phyloP scores from a whole-genome alignment of 768 basidiomycete species.

The Gautieria morchelliformis region DNA sequence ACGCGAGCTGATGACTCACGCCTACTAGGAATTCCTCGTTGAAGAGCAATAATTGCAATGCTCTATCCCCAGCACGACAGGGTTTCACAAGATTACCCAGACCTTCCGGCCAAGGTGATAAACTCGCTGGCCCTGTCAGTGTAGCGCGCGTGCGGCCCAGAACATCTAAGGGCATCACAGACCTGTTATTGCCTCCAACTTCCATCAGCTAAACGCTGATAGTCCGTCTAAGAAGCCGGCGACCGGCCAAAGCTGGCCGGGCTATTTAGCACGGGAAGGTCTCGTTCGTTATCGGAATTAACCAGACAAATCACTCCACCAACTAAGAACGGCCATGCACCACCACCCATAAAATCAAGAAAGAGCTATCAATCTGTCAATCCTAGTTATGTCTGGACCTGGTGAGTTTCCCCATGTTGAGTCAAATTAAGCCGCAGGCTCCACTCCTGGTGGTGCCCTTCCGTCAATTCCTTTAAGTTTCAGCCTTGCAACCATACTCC shows the following conservation, averaged over 20 bases:
- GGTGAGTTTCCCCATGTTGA: constrained; percentile 77
- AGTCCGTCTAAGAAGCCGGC: constrained; percentile 81
- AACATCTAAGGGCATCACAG: constrained; percentile 89
- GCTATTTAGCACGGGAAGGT: constrained; percentile 92
- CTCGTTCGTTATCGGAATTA: constrained; percentile 94
- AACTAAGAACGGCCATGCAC: constrained; percentile 88
- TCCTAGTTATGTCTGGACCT: constrained; percentile 71
- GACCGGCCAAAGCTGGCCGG: constrained; percentile 66
- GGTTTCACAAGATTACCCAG: constrained; percentile 74
- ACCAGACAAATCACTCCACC: constrained; percentile 94
- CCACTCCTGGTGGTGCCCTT: constrained; percentile 74
- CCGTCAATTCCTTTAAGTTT: constrained; percentile 81
- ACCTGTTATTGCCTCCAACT: constrained; percentile 89
- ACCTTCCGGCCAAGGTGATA: constrained; percentile 68
- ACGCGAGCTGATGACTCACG: constrained; percentile 82
- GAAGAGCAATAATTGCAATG: constrained; percentile 89
- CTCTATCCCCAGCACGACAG: constrained; percentile 80
- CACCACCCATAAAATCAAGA: constrained; percentile 80
- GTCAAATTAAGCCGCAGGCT: constrained; percentile 82
- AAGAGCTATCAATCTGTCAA: constrained; percentile 80
- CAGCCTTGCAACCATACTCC: constrained; percentile 67
- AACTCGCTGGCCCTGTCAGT: constrained; percentile 86
- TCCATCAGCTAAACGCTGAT: constrained; percentile 71
- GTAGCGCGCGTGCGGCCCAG: constrained; percentile 84
- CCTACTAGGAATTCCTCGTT: constrained; percentile 87